Evolutionary conservation across 257 asterid species (phyloP), one percentile per base, ranked within the genome.

Genomic region (Solanum piurae): DNA sequence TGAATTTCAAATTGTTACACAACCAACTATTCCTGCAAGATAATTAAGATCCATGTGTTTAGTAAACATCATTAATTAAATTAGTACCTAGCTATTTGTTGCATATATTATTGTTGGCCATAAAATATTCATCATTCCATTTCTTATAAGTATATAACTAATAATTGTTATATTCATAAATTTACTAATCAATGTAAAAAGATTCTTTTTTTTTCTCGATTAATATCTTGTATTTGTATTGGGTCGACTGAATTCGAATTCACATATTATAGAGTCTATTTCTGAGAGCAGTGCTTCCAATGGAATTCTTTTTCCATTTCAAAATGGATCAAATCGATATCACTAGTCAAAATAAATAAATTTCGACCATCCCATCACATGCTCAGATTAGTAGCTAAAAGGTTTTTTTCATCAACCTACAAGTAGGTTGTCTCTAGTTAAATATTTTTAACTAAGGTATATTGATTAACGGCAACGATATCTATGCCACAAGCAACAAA

Each of bases 241-340:
- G 16, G 1, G 6, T 62, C 2, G 1, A n/a, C 3, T 62, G 1
- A 62, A 62, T 9, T 10, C 0, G 3, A 4, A 23, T 62, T 60
- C 6, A 23, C 13, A 4, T 1, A 23, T 62, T 62, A 0, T 25
- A 62, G 0, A 1, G 0, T 62, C 3, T 4, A 23, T 9, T 62
- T 62, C 0, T 23, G 1, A 0, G 3, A 0, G n/a, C 1, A 6
- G 1, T n/a, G 1, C 1, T 62, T 62, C 0, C 0, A 23, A n/a
- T 23, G 16, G 0, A 2, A n/a, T 62, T 23, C 23, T 62, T 60
- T 52, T 60, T 60, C 5, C 69, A 60, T 60, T 60, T 7, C 12
- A 60, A 60, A 58, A 60, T 60, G 14, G 25, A n/a, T 1, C 16
- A 10, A 62, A 62, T 1, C 27, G 14, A n/a, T 9, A 25, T 0